Percentiles rank a stretch among this genome's conserved stretches.
These are phyloP conservation scores for Ilex paraguariensis DNA, from an alignment of 305 asterid species.

Conservation along the genomic window DNA sequence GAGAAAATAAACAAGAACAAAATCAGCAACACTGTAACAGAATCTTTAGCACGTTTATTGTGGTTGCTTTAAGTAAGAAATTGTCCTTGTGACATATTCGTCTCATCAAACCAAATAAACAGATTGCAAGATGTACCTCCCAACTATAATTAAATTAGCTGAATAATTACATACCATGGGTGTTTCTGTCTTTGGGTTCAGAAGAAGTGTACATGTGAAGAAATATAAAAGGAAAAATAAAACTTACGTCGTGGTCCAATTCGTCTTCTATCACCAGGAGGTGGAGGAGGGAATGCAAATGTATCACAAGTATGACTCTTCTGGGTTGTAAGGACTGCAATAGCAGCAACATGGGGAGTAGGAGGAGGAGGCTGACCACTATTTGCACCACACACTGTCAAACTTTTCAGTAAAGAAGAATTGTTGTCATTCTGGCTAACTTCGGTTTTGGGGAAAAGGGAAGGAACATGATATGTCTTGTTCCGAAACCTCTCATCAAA, in stretches of 20 bases:
- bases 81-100: too few species aligned
- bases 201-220: too few species aligned
- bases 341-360: conserved; percentile 34
- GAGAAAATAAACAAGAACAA: conserved; percentile 26
- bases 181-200: too few species aligned
- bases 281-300: conserved; percentile 88
- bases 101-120: too few species aligned
- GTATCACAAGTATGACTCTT: conserved; percentile 54
- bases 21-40: conserved; percentile 9
- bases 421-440: conserved; percentile 17
- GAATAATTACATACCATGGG: too few species aligned
- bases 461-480: conserved; percentile 33
- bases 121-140: too few species aligned
- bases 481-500: conserved; percentile 50
- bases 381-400: conserved; percentile 50
- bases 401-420: conserved; percentile 19
- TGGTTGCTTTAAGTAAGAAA: too few species aligned
- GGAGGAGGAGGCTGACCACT: conserved; percentile 31
- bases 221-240: neutral
- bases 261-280: conserved; percentile 70
- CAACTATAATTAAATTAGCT: too few species aligned
- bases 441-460: conserved; percentile 31
- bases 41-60: neutral
- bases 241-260: conserved; percentile 96
- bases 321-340: conserved; percentile 8